Base-by-base conservation (phyloP, 192 early-diverging fungal genomes). In the Glomus cerebriforme region DNA sequence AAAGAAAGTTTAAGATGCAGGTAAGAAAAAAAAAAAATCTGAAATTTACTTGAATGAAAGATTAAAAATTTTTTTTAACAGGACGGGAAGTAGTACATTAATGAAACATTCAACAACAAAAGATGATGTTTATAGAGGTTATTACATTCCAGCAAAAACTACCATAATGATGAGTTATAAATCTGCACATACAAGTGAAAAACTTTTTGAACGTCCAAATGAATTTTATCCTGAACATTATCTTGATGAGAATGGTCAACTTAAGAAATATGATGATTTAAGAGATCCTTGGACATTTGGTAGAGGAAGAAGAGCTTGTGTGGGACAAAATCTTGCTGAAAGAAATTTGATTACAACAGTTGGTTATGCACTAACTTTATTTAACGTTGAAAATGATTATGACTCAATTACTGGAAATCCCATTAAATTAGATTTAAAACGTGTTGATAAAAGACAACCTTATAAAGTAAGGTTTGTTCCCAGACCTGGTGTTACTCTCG, bases 1-100 rank as follows among this genome's bases (percentile, higher is more conserved):
- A 69, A 69, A 37, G 67, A 69, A 69, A 37, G 67, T 22, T 69
- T 69, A 2, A 27, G 67, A 34, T 69, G 10, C 34, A 69, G 67
- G 67, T 69, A 34, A 34, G 67, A 10, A 69, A 37, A n/a, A n/a
- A n/a, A n/a, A n/a, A n/a, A n/a, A n/a, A n/a, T n/a, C n/a, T n/a
- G n/a, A n/a, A n/a, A n/a, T n/a, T n/a, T n/a, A n/a, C n/a, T n/a
- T n/a, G n/a, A n/a, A n/a, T n/a, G n/a, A n/a, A n/a, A n/a, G n/a
- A n/a, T n/a, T n/a, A n/a, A n/a, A n/a, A n/a, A n/a, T n/a, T n/a
- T n/a, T n/a, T n/a, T 34, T 34, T 29, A 26, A 26, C n/a, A 64
- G 63, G 26, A 7, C 63, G 27, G 63, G 0, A 5, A 0, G 1
- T 8, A 64, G 27, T 69, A n/a, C 39, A 37, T 34, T n/a, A 34